Evolutionary conservation across 2,329 filamentous ascomycete genomes (phyloP).

Genomic region (Tympanopsis confertula): DNA sequence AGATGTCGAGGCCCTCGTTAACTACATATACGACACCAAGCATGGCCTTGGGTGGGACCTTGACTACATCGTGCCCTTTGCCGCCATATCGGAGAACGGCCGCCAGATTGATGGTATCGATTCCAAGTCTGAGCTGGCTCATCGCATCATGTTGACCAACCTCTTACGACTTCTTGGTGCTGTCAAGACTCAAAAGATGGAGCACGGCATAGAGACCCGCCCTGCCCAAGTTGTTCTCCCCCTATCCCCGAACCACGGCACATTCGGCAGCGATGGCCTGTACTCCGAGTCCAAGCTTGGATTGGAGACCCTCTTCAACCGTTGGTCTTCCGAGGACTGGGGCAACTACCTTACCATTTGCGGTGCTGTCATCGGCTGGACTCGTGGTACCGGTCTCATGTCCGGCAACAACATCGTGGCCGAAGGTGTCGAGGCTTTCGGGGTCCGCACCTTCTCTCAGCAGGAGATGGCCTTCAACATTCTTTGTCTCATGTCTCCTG

Average conservation of each 20-base stretch:
- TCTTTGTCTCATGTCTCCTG: constrained; percentile 86
- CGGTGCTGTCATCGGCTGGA: constrained; percentile 97
- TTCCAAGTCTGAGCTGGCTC: constrained; percentile 92
- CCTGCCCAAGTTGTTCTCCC: constrained; percentile 94
- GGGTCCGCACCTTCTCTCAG: constrained; percentile 95
- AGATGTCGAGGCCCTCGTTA: constrained; percentile 82
- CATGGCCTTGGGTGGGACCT: constrained; percentile 96
- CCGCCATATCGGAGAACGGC: constrained; percentile 93
- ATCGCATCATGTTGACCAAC: constrained; percentile 98
- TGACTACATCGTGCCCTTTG: constrained; percentile 90
- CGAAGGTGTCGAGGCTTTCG: constrained; percentile 90
- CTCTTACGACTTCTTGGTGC: constrained; percentile 78
- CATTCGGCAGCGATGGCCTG: constrained; percentile 92
- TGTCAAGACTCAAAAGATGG: constrained; percentile 82
- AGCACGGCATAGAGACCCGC: constrained; percentile 82
- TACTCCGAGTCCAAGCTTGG: constrained; percentile 98
- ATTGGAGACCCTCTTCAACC: constrained; percentile 93
- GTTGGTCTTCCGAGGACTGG: constrained; percentile 97
- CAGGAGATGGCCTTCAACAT: constrained; percentile 99
- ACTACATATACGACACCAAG: constrained; percentile 96
- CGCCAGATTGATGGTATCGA: constrained; percentile 95
- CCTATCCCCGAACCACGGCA: constrained; percentile 94
- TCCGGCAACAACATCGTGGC: constrained; percentile 95
- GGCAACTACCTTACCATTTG: constrained; percentile 95
- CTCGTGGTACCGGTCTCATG: constrained; percentile 95